phyloP scores from a whole-genome alignment of 768 basidiomycete species.

The Lanmaoa pseudosensibilis region DNA sequence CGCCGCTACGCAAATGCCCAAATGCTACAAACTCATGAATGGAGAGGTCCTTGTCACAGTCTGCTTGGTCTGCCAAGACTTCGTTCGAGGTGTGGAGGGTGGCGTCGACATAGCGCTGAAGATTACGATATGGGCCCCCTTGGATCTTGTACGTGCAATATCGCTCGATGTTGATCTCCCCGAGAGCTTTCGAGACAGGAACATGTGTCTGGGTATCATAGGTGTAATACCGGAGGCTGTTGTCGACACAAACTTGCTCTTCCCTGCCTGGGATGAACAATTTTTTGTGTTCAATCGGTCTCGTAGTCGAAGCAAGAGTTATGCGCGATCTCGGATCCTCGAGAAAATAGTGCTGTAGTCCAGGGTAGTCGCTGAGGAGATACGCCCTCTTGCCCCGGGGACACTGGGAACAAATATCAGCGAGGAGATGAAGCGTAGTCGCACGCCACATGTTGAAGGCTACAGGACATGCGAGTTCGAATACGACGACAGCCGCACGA shows the following conservation, averaged over 20 bases:
- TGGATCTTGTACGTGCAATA: constrained; percentile 36
- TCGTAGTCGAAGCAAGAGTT: constrained; percentile 37
- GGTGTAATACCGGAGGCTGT: constrained; percentile 30
- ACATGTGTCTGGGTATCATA: constrained; percentile 23
- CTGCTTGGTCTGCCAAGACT: constrained; percentile 41
- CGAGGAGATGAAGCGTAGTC: constrained; percentile 28
- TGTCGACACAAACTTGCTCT: constrained; percentile 26
- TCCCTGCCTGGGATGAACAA: constrained; percentile 17
- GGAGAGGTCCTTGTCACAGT: constrained; percentile 40
- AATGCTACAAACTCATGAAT: constrained; percentile 47
- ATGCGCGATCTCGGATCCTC: constrained; percentile 26
- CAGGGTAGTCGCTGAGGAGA: constrained; percentile 1
- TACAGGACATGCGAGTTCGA: constrained; percentile 41
- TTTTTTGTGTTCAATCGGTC: constrained; percentile 22
- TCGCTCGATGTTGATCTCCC: constrained; percentile 4
- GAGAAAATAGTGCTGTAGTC: not conserved
- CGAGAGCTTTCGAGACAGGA: constrained; percentile 19
- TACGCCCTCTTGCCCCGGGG: not conserved
- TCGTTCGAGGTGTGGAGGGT: constrained; percentile 43
- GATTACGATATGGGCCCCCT: constrained; percentile 30
- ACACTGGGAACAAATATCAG: constrained; percentile 31
- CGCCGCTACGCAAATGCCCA: constrained; percentile 45
- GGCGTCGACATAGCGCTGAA: constrained; percentile 38
- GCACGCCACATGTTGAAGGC: constrained; percentile 40
- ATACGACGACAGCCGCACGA: constrained; percentile 33